Conservation (phyloP, 2,329 filamentous ascomycete species). For the Mycocentrospora acerina region DNA sequence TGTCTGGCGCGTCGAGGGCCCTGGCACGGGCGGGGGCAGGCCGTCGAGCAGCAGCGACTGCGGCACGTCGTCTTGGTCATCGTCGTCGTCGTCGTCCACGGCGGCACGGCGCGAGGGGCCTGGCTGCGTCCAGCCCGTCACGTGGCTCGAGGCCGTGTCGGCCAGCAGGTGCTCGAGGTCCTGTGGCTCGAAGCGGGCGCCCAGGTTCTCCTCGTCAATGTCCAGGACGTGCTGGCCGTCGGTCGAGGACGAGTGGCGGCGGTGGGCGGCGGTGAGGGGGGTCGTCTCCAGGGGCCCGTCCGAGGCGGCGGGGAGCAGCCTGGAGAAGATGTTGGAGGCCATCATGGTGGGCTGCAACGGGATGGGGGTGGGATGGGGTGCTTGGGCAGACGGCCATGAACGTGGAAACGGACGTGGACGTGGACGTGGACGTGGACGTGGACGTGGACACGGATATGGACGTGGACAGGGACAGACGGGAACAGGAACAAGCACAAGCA, state of each 20-base stretch:
- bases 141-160: slow-evolving; percentile 52
- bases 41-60: slow-evolving; percentile 56
- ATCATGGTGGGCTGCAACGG: slow-evolving; percentile 45
- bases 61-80: slow-evolving; percentile 60
- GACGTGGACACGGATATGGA: too few species aligned
- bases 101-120: slow-evolving; percentile 16
- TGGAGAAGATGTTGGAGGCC: slow-evolving; percentile 57
- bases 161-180: slow-evolving; percentile 59
- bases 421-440: too few species aligned
- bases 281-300: slow-evolving; percentile 52
- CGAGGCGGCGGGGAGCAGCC: slow-evolving; percentile 52
- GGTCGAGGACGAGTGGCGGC: slow-evolving; percentile 28
- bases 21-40: slow-evolving; percentile 46
- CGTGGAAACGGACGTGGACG: too few species aligned
- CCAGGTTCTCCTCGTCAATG: slow-evolving; percentile 53
- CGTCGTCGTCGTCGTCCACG: slow-evolving; percentile 53
- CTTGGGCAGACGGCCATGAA: too few species aligned
- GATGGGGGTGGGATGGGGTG: too few species aligned
- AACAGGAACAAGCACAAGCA: too few species aligned
- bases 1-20: slow-evolving; percentile 46
- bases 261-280: slow-evolving; percentile 16
- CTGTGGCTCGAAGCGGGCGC: slow-evolving; percentile 55
- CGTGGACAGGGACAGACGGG: too few species aligned
- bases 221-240: slow-evolving; percentile 51
- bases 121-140: slow-evolving; percentile 45